Evolutionary conservation across 1,284 basidiomycete species (phyloP), one percentile per base, ranked within the genome.

Genomic region (Apiotrichum siamense): DNA sequence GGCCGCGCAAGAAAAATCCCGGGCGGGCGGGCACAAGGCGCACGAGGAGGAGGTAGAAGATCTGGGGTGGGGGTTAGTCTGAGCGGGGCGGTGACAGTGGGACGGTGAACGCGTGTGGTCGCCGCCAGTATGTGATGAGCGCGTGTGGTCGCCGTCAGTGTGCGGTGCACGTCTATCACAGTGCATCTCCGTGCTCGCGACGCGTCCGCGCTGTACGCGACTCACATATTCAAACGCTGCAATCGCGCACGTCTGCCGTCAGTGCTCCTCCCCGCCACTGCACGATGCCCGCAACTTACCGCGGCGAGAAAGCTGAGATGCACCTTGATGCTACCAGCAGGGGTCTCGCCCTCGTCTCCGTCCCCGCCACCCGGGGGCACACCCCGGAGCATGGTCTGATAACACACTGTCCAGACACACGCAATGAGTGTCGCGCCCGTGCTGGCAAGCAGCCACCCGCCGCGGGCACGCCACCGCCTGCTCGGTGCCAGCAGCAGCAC

Each of bases 11-110:
- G 9, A 35, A 4, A 35, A 51, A 55, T 3, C 18, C n/a, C n/a
- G n/a, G 40, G 7, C 36, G 41, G 3, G 40, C 7, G 2, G 53
- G 53, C 7, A 46, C 45, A 23, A 55, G 49, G 42, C 54, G 54
- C 26, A 55, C 43, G 33, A 55, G 54, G 38, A 55, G 42, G 42
- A 55, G 49, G 46, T 42, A 51, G 49, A 51, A 45, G 49, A 55
- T 31, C 54, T 55, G 49, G 18, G 7, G 4, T n/a, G n/a, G n/a
- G n/a, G n/a, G n/a, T n/a, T n/a, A n/a, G n/a, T n/a, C n/a, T n/a
- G n/a, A n/a, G n/a, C n/a, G n/a, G n/a, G n/a, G n/a, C n/a, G n/a
- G n/a, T n/a, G n/a, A n/a, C n/a, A n/a, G n/a, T n/a, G n/a, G n/a
- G n/a, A n/a, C n/a, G n/a, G n/a, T n/a, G n/a, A n/a, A n/a, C n/a